phyloP scores from a whole-genome alignment of 108 stramenopile species.

The Parietichytrium sp. region DNA sequence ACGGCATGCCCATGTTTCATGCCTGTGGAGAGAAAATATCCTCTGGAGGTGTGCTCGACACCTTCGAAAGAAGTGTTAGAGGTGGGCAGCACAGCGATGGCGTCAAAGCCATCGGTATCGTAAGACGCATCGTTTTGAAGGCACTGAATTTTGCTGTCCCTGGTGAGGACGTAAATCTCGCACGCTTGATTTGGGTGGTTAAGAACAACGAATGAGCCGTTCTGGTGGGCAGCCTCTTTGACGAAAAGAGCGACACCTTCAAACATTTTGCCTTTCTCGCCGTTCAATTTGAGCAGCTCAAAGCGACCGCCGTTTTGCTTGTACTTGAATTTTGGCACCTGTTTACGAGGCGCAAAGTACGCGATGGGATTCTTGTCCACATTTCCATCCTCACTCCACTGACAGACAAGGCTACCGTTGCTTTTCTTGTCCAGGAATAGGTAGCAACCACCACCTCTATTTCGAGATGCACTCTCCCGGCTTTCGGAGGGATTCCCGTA shows the following conservation, averaged over 20 bases:
- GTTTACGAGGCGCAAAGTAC: background rate
- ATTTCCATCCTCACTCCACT: background rate
- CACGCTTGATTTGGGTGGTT: background rate
- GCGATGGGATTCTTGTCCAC: background rate
- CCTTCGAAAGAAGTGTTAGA: background rate
- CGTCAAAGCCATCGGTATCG: background rate
- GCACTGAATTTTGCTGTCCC: background rate
- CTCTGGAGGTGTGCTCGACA: background rate
- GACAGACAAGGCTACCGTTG: background rate
- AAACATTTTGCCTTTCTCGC: background rate
- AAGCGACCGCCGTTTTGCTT: constrained; percentile 11
- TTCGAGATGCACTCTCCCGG: background rate
- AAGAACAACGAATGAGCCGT: background rate
- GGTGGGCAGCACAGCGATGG: constrained; percentile 12
- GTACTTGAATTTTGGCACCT: constrained; percentile 26
- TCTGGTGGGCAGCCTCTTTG: background rate
- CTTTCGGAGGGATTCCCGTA: no score
- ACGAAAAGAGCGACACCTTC: constrained; percentile 26
- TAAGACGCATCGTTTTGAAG: background rate
- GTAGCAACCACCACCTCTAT: background rate
- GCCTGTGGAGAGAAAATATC: background rate
- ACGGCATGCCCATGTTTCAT: background rate
- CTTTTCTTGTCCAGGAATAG: constrained; percentile 7
- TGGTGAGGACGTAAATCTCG: background rate
- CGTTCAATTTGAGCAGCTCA: background rate